A percentile compares a stretch with the other conserved stretches of the same genome.
These are phyloP conservation scores for Conticribra guillardii DNA, from an alignment of 108 stramenopile genomes.

Conservation along the genomic window DNA sequence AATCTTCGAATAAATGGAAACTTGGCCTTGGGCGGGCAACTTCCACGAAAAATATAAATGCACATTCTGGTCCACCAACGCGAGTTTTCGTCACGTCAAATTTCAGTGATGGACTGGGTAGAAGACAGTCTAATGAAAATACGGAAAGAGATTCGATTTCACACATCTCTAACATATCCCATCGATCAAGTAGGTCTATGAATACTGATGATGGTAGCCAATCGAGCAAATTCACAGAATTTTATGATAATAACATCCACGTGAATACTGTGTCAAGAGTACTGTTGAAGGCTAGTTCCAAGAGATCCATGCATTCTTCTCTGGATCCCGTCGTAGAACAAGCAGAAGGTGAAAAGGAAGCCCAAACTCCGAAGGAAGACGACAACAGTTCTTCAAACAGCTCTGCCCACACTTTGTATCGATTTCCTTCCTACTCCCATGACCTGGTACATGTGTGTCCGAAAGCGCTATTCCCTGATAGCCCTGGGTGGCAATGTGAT, in stretches of 20 bases:
- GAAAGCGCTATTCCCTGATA: conserved; percentile 7
- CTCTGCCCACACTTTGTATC: conserved; percentile 1
- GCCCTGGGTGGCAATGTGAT: conserved; percentile 27
- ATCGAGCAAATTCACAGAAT: background rate
- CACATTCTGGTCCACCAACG: too few relatives aligned
- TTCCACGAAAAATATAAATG: too few relatives aligned
- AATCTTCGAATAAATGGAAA: too few relatives aligned
- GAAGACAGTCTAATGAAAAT: too few relatives aligned
- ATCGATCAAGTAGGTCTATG: background rate
- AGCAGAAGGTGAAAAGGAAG: background rate
- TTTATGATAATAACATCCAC: background rate
- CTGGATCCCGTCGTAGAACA: background rate
- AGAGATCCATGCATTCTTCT: background rate
- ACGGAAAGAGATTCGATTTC: background rate
- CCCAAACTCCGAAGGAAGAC: background rate
- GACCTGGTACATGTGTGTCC: conserved; percentile 12
- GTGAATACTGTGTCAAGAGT: background rate
- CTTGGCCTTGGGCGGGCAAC: too few relatives aligned
- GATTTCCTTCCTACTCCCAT: conserved; percentile 9
- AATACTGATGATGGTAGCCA: background rate
- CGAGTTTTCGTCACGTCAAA: too few relatives aligned
- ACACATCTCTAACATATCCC: background rate
- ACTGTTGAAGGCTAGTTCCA: background rate
- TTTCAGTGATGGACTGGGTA: too few relatives aligned
- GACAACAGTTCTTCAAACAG: background rate